A percentile compares a stretch with the other conserved stretches of the same genome.
These are phyloP conservation scores for Excoecaria cochinchinensis DNA, from an alignment of 345 rosid species.

Conservation along the genomic window DNA sequence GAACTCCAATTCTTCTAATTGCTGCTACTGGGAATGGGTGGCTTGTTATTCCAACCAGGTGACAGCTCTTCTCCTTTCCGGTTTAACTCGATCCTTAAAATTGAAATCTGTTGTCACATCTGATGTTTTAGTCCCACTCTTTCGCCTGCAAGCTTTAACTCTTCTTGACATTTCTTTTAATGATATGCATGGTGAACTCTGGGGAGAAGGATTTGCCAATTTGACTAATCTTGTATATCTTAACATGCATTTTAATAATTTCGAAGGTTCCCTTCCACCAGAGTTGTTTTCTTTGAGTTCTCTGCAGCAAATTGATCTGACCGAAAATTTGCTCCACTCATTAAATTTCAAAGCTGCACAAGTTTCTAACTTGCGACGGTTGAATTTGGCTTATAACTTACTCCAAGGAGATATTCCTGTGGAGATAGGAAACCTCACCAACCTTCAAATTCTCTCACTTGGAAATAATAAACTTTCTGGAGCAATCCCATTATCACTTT, in stretches of 20 bases:
- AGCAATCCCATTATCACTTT: constrained; percentile 31
- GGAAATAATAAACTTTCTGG: constrained; percentile 23
- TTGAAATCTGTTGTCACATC: background rate
- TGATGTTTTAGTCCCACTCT: too few relatives aligned
- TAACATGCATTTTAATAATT: constrained; percentile 23
- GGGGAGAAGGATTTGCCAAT: constrained; percentile 33
- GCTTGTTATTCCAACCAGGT: background rate
- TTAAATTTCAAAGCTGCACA: constrained; percentile 20
- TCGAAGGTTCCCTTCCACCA: constrained; percentile 33
- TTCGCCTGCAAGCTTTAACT: background rate
- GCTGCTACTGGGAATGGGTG: constrained; percentile 4
- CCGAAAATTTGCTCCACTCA: constrained; percentile 17
- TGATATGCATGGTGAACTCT: constrained; percentile 30
- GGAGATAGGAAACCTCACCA: too few relatives aligned
- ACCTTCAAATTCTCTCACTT: constrained; percentile 7
- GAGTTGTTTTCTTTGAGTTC: constrained; percentile 26
- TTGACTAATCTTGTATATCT: constrained; percentile 31
- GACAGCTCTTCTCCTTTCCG: background rate
- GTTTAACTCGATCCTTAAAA: background rate
- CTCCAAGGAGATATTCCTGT: too few relatives aligned
- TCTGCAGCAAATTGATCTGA: constrained; percentile 27
- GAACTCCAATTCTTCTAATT: constrained; percentile 5
- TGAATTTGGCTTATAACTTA: background rate
- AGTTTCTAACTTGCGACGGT: constrained; percentile 4
- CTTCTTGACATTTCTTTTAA: constrained; percentile 16